Conservation (phyloP, 192 early-diverging fungal species). For the Haplosporangium gracile region DNA sequence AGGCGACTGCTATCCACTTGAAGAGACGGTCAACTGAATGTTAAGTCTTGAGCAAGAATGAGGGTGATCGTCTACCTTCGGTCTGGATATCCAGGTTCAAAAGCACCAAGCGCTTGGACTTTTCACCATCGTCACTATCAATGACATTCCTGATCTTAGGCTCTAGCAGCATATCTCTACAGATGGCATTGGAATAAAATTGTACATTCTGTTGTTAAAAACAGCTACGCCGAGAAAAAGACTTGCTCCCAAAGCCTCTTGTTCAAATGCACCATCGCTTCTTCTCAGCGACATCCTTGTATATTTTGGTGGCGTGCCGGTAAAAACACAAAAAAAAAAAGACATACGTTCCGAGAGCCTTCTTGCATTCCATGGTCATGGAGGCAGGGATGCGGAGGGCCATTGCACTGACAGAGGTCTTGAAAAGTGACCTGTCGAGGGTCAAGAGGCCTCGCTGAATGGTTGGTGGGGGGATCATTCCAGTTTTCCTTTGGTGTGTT, state of each 20-base stretch:
- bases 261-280: not conserved
- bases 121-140: conserved; percentile 65
- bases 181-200: not conserved
- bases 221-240: not conserved
- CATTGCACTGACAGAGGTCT: conserved; percentile 66
- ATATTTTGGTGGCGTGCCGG: too few relatives aligned
- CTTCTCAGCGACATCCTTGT: too few relatives aligned
- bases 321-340: not conserved
- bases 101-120: conserved; percentile 61
- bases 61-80: conserved; percentile 33
- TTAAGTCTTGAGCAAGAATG: conserved; percentile 10
- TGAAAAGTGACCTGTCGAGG: conserved; percentile 78
- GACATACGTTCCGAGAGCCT: conserved; percentile 54
- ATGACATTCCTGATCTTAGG: conserved; percentile 78
- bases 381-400: conserved; percentile 76
- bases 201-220: not conserved
- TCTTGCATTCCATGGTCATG: conserved; percentile 65
- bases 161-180: conserved; percentile 70
- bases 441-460: conserved; percentile 75
- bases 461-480: conserved; percentile 66
- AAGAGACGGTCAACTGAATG: conserved; percentile 15
- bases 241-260: not conserved
- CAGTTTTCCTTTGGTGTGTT: not conserved
- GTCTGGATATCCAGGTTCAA: conserved; percentile 62
- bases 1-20: not conserved